These are phyloP conservation scores for Diplodia sapinea DNA, from an alignment of 2,329 filamentous ascomycete genomes.

Conservation along the genomic window DNA sequence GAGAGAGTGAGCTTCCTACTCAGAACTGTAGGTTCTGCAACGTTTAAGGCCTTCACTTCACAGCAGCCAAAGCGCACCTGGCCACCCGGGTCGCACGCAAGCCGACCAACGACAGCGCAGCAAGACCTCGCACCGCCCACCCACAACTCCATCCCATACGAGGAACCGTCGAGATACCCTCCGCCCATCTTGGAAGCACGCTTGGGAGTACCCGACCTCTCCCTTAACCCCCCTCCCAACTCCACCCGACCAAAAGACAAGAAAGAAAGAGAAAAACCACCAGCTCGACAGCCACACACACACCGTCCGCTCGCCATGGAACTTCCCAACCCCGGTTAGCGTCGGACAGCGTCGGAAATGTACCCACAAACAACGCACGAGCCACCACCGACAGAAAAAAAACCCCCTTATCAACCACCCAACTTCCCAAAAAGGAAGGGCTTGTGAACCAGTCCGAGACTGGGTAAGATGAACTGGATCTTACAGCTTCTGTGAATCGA, in stretches of 20 bases:
- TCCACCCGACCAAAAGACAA: too few species aligned
- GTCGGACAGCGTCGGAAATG: too few species aligned
- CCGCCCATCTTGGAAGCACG: background rate
- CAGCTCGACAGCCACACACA: too few species aligned
- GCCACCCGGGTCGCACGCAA: background rate
- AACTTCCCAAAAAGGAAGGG: background rate
- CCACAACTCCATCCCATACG: background rate
- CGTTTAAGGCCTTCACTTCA: background rate
- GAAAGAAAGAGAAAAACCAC: too few species aligned
- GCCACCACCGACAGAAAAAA: background rate
- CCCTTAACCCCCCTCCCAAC: too few species aligned
- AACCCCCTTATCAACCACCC: background rate
- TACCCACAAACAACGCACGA: too few species aligned
- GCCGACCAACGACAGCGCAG: background rate
- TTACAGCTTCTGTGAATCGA: slow-evolving; percentile 46
- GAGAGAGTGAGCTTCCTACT: too few species aligned
- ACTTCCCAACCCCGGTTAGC: too few species aligned
- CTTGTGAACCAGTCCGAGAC: background rate
- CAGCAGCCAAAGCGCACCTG: background rate
- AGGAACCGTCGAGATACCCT: background rate
- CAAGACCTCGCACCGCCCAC: background rate
- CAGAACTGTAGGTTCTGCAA: too few species aligned
- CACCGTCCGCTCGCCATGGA: too few species aligned
- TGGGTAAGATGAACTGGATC: background rate
- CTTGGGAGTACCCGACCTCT: too few species aligned